Base-by-base conservation (phyloP, 805 yeast species). In the Hanseniaspora meyeri region DNA sequence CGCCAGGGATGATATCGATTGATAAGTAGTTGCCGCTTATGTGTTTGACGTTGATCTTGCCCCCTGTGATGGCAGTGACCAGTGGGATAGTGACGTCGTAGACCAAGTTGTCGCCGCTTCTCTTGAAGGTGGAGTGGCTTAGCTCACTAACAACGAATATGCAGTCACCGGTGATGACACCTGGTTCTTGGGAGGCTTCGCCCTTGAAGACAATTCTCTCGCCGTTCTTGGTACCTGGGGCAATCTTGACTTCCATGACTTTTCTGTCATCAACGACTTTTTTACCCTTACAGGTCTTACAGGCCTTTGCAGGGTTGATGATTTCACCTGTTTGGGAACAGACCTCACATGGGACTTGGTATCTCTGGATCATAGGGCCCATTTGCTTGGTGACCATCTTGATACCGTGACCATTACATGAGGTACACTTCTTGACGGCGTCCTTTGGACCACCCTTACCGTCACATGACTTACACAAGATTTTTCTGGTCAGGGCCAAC, bases 311-410 rank as follows among this genome's bases (percentile, higher is more conserved):
- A 55, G 90, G 78, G 69, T 85, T 82, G 67, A 89, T 79, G 61
- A 84, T 85, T 70, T 85, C 91, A 70, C 99, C 99, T 59, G 84
- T 77, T 68, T 97, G 98, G 62, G 81, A 74, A 82, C 99, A 93
- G 59, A 73, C 83, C 63, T 86, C 91, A 85, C 99, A 93, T 55
- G 81, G 82, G 48, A 95, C 82, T 76, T 93, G 97, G 81, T 87
- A 87, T 78, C 96, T 86, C 77, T 93, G 99, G 66, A 93, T 86
- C 90, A 93, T 88, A 62, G 96, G 96, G 64, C 99, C 99, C 96
- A 93, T 90, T 74, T 93, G 97, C 76, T 95, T 86, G 54, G 96
- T 87, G 62, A 89, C 85, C 62, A 91, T 84, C 72, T 81, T 87
- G 71, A 84, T 73, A 79, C 99, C 99, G 65, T 79, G 78, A 72